Conservation (phyloP, 1,139 yeast species). For the Lodderomyces theae region DNA sequence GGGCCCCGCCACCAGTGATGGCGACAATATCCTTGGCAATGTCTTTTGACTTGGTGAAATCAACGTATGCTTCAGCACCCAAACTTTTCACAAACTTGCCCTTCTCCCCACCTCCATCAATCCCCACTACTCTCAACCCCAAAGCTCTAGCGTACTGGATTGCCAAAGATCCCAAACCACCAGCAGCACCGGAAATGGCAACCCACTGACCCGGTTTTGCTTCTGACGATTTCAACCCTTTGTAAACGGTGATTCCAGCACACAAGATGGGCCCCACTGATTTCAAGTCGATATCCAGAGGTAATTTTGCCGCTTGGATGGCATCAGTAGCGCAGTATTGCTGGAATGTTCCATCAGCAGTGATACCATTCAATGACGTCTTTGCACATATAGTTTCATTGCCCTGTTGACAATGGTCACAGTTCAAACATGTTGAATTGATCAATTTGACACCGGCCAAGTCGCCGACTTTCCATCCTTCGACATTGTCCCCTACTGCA, state of each 20-base stretch:
- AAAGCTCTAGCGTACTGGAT: conserved; percentile 79
- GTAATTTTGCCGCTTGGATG: conserved; percentile 38
- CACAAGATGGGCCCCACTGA: conserved; percentile 47
- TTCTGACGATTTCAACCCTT: conserved; percentile 71
- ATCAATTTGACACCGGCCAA: conserved; percentile 74
- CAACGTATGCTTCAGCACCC: conserved; percentile 73
- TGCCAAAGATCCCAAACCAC: conserved; percentile 81
- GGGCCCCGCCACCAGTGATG: conserved; percentile 49
- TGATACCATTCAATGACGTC: conserved; percentile 74
- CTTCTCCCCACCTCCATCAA: conserved; percentile 74
- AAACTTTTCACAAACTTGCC: conserved; percentile 49
- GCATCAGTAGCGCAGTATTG: conserved; percentile 69
- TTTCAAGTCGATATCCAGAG: conserved; percentile 34
- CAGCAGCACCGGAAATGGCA: conserved; percentile 79
- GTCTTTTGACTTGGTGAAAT: conserved; percentile 48
- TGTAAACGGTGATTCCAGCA: conserved; percentile 84
- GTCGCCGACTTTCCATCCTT: conserved; percentile 72
- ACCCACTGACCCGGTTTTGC: conserved; percentile 75
- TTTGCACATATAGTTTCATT: conserved; percentile 67
- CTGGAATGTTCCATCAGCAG: conserved; percentile 82
- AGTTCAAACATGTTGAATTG: conserved; percentile 69
- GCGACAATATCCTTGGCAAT: conserved; percentile 26
- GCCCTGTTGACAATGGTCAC: conserved; percentile 69
- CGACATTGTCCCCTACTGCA: conserved; percentile 65
- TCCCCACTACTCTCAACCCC: conserved; percentile 75